Evolutionary conservation across 2,329 filamentous ascomycete species (phyloP), one percentile per base, ranked within the genome.

Genomic region (Xylaria sp.): DNA sequence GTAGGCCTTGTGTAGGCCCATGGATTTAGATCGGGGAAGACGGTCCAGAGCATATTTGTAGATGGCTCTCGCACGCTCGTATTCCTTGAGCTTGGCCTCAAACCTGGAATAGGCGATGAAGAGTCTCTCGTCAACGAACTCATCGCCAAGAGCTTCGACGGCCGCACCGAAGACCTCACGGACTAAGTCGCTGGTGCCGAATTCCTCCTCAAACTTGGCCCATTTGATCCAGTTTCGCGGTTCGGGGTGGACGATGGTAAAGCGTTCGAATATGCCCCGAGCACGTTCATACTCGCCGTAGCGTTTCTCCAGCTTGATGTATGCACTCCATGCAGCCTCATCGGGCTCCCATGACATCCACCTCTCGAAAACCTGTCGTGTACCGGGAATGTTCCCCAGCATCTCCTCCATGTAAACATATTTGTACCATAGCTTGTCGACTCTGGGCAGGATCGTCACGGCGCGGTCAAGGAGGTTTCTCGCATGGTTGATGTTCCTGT

Each of bases 351-450:
- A 99, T 63, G 90, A 88, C 89, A 99, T 93, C 94, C 94, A 99
- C 51, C 94, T 83, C 77, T 99, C 94, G 72, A 97, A 99, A 0
- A 97, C 91, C 68, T 96, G 91, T 60, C 94, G 82, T 2, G 92
- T 95, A 42, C 93, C 94, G 2, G 92, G 86, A 53, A 99, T 87
- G 70, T 99, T 97, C 5, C 92, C 92, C 57, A 99, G 82, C 76
- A 93, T 97, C 81, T 99, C 94, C 78, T 97, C 93, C 89, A 96
- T 95, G 74, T 96, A 96, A 30, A 96, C 91, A 79, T 97, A 99
- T 74, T 97, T 97, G 80, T 96, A 99, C 94, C 94, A 99, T 39
- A 99, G 79, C 80, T 97, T 97, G 73, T 97, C 92, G 47, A 97
- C 85, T 59, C 94, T 82, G 4, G 94, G 94, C 46, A 97, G 79